phyloP scores from a whole-genome alignment of 1,284 basidiomycete species.

The Salmacisia buchloeana region DNA sequence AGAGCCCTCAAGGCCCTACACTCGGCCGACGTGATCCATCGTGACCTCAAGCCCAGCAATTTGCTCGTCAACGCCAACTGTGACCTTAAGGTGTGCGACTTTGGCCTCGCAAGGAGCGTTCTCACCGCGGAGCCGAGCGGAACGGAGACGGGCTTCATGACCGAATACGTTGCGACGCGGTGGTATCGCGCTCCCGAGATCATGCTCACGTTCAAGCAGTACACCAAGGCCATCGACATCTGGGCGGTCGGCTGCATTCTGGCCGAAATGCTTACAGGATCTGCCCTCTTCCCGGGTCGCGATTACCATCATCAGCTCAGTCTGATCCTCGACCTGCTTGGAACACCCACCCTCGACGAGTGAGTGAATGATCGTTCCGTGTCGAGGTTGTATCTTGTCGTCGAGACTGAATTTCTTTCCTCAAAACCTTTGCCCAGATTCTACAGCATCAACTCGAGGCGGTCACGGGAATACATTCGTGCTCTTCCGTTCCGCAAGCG shows the following conservation, averaged over 20 bases:
- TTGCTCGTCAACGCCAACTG: conserved; percentile 92
- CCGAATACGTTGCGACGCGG: conserved; percentile 41
- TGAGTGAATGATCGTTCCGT: conserved; percentile 63
- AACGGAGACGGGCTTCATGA: conserved; percentile 34
- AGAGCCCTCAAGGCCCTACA: conserved; percentile 88
- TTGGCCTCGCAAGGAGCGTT: conserved; percentile 28
- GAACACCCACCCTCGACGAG: conserved; percentile 84
- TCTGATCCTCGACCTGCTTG: conserved; percentile 81
- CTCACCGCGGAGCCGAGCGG: conserved; percentile 14
- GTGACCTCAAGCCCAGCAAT: conserved; percentile 92
- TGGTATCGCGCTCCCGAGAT: conserved; percentile 42
- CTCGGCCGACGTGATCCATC: conserved; percentile 87
- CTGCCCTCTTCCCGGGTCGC: conserved; percentile 89
- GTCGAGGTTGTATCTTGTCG: too few relatives aligned
- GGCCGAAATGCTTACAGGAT: conserved; percentile 90
- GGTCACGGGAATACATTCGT: conserved; percentile 83
- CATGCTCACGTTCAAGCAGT: conserved; percentile 36
- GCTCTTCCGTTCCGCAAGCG: conserved; percentile 68
- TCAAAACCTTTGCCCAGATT: not conserved
- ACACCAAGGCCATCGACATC: conserved; percentile 45
- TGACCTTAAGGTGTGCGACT: conserved; percentile 60
- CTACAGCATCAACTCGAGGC: conserved; percentile 64
- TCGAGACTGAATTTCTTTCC: too few relatives aligned
- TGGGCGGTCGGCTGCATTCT: conserved; percentile 97
- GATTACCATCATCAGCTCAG: conserved; percentile 91